phyloP scores from a whole-genome alignment of 768 basidiomycete genomes.

The Rhizopogon rudus region DNA sequence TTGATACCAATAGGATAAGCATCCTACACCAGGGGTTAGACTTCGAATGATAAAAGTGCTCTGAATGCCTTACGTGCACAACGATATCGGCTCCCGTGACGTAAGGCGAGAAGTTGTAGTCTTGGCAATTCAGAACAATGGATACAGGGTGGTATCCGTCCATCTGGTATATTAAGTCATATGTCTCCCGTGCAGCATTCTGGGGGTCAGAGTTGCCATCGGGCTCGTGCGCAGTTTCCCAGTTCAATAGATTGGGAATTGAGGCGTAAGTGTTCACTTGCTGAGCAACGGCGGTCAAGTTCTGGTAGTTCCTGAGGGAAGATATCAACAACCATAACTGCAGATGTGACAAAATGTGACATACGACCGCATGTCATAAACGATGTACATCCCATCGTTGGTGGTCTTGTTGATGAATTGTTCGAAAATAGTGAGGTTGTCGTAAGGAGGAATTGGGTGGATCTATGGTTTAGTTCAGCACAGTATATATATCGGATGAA shows the following conservation, averaged over 20 bases:
- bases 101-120: slow-evolving; percentile 59
- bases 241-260: slow-evolving; percentile 60
- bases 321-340: background rate
- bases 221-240: slow-evolving; percentile 73
- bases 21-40: slow-evolving; percentile 7
- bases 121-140: slow-evolving; percentile 48
- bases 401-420: slow-evolving; percentile 13
- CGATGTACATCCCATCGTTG: slow-evolving; percentile 44
- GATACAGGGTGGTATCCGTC: slow-evolving; percentile 60
- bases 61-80: slow-evolving; percentile 57
- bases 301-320: slow-evolving; percentile 47
- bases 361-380: slow-evolving; percentile 74
- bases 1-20: slow-evolving; percentile 45
- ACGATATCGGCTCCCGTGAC: slow-evolving; percentile 64
- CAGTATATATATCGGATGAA: background rate
- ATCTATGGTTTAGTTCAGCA: slow-evolving; percentile 38
- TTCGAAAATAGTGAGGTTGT: slow-evolving; percentile 39
- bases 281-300: slow-evolving; percentile 51
- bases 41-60: slow-evolving; percentile 11
- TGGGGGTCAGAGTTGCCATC: slow-evolving; percentile 65
- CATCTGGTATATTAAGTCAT: slow-evolving; percentile 40
- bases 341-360: slow-evolving; percentile 4
- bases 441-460: slow-evolving; percentile 70
- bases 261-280: slow-evolving; percentile 63
- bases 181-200: slow-evolving; percentile 43